phyloP scores from a whole-genome alignment of 129 eudicot species.

The Flaveria robusta region DNA sequence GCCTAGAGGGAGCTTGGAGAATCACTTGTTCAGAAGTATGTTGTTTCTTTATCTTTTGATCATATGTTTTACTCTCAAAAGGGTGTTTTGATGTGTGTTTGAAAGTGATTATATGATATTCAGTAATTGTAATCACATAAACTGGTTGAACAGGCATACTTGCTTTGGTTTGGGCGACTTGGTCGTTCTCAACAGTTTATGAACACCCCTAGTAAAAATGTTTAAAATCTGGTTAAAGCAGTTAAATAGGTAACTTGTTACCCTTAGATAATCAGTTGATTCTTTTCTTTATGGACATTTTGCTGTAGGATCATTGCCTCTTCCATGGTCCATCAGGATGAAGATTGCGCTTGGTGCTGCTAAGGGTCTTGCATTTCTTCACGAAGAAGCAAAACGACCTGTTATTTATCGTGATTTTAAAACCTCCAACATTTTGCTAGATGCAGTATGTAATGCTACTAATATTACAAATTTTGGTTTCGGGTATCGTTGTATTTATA shows the following conservation, averaged over 20 bases:
- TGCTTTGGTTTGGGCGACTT: not conserved
- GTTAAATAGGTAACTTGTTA: no score
- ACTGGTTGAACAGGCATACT: not conserved
- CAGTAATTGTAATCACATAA: not conserved
- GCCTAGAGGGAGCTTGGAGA: constrained; percentile 97
- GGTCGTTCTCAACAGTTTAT: not conserved
- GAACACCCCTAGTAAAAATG: not conserved
- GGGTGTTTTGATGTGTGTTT: not conserved
- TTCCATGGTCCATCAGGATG: constrained; percentile 97
- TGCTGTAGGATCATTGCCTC: constrained; percentile 82
- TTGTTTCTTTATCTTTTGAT: constrained; percentile 12
- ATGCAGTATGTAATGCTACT: constrained; percentile 62
- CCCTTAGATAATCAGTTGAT: not conserved
- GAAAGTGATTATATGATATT: not conserved
- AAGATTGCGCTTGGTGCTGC: constrained; percentile 97
- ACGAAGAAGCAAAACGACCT: constrained; percentile 90
- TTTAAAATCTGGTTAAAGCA: not conserved
- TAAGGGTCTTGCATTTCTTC: constrained; percentile 91
- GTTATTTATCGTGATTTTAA: constrained; percentile 95
- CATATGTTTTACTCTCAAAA: not conserved
- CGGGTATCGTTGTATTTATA: not conserved
- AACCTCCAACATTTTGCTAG: constrained; percentile 86
- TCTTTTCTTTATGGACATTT: not conserved
- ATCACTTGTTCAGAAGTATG: constrained; percentile 86
- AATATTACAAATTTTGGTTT: not conserved